These are phyloP conservation scores for Emericellopsis cladophorae DNA, from an alignment of 2,329 filamentous ascomycete genomes.

Conservation along the genomic window DNA sequence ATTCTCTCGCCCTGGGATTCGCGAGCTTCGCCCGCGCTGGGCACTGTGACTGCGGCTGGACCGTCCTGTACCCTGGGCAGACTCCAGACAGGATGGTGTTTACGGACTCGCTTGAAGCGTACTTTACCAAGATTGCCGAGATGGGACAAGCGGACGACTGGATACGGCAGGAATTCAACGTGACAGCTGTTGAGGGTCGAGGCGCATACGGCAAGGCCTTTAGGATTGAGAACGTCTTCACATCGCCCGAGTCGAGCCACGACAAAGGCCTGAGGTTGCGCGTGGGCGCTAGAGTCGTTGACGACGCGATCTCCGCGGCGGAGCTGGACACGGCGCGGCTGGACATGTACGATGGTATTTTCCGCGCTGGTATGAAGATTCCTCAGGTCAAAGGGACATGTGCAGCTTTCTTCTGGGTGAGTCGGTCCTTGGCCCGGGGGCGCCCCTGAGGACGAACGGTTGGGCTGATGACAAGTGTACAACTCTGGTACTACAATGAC, in stretches of 20 bases:
- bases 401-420: slow-evolving; percentile 68
- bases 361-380: slow-evolving; percentile 53
- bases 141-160: slow-evolving; percentile 44
- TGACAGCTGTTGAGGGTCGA: slow-evolving; percentile 40
- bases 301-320: slow-evolving; percentile 44
- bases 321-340: slow-evolving; percentile 49
- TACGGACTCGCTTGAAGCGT: slow-evolving; percentile 58
- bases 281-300: slow-evolving; percentile 29
- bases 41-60: slow-evolving; percentile 63
- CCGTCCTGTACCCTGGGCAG: slow-evolving; percentile 29
- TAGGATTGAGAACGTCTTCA: slow-evolving; percentile 39
- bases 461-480: not conserved
- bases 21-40: too few relatives aligned
- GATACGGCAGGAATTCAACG: slow-evolving; percentile 54
- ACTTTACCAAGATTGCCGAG: slow-evolving; percentile 48
- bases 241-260: slow-evolving; percentile 35
- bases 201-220: slow-evolving; percentile 57
- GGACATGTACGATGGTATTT: slow-evolving; percentile 60
- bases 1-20: too few relatives aligned
- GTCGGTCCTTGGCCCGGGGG: slow-evolving; percentile 6
- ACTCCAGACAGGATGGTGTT: slow-evolving; percentile 35
- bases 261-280: slow-evolving; percentile 43
- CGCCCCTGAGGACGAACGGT: too few relatives aligned
- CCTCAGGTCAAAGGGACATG: slow-evolving; percentile 54
- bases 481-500: slow-evolving; percentile 59